A percentile compares a stretch with the other conserved stretches of the same genome.
These are phyloP conservation scores for Naganishia cerealis DNA, from an alignment of 1,284 basidiomycete genomes.

Conservation along the genomic window DNA sequence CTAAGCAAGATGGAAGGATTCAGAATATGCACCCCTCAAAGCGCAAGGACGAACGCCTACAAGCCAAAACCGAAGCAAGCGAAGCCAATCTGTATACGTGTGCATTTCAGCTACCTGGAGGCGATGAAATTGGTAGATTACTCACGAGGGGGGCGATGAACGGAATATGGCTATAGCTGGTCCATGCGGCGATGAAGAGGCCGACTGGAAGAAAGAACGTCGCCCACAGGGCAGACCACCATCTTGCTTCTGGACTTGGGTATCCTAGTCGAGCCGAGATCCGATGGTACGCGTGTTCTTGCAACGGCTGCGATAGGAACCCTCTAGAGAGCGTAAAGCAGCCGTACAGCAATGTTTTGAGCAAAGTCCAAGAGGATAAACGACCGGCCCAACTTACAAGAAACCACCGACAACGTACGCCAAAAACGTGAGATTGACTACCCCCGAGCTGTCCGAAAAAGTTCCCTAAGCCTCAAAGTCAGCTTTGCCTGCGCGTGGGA, in stretches of 20 bases:
- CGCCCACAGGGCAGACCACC: constrained; percentile 42
- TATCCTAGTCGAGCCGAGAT: constrained; percentile 29
- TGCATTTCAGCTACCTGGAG: neutral
- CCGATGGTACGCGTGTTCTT: constrained; percentile 40
- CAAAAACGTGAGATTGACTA: constrained; percentile 42
- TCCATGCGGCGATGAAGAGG: constrained; percentile 47
- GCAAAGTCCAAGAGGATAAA: neutral
- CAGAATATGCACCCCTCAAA: neutral
- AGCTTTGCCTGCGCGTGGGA: neutral
- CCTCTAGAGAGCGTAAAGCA: constrained; percentile 20
- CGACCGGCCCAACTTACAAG: constrained; percentile 27
- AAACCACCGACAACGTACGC: constrained; percentile 42
- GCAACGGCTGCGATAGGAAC: constrained; percentile 39
- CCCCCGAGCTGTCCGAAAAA: constrained; percentile 37
- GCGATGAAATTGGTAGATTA: neutral
- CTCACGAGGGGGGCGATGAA: constrained; percentile 41
- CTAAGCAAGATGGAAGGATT: constrained; percentile 11
- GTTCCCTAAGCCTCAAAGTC: neutral
- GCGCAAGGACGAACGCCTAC: constrained; percentile 30
- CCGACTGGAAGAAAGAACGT: constrained; percentile 43
- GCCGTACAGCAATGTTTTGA: neutral
- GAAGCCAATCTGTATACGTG: constrained; percentile 38
- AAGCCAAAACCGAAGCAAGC: constrained; percentile 45
- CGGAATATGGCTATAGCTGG: constrained; percentile 38
- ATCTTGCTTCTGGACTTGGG: constrained; percentile 41